These are phyloP conservation scores for Colletotrichum lindemuthianum DNA, from an alignment of 2,329 filamentous ascomycete species.

Conservation along the genomic window DNA sequence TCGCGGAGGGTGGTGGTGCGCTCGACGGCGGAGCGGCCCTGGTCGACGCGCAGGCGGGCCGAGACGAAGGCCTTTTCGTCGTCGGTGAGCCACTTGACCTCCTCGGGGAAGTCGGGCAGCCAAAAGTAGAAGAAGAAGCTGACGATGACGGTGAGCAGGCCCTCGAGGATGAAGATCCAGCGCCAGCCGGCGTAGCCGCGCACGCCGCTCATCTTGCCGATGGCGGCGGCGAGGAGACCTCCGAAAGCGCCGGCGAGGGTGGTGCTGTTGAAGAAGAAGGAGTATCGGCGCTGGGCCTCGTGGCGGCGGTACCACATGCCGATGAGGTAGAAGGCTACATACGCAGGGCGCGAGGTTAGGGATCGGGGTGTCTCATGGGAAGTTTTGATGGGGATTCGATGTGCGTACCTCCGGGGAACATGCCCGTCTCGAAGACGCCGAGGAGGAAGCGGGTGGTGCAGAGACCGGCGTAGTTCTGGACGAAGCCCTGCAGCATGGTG, in stretches of 20 bases:
- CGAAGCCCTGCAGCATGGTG: slow-evolving; percentile 80
- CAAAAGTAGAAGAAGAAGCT: slow-evolving; percentile 73
- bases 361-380: too few species aligned
- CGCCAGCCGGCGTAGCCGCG: slow-evolving; percentile 78
- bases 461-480: slow-evolving; percentile 80
- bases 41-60: slow-evolving; percentile 73
- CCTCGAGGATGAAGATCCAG: slow-evolving; percentile 87
- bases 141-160: slow-evolving; percentile 69
- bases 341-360: not conserved
- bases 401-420: slow-evolving; percentile 65
- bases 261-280: slow-evolving; percentile 90
- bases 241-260: slow-evolving; percentile 52
- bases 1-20: slow-evolving; percentile 68
- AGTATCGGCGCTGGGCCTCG: slow-evolving; percentile 92
- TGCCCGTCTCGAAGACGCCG: slow-evolving; percentile 78
- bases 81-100: slow-evolving; percentile 76
- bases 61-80: slow-evolving; percentile 75
- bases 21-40: slow-evolving; percentile 73
- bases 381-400: slow-evolving; percentile 42
- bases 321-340: slow-evolving; percentile 71
- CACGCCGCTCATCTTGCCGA: slow-evolving; percentile 79
- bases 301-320: slow-evolving; percentile 90
- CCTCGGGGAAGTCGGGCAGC: slow-evolving; percentile 79
- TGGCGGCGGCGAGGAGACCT: slow-evolving; percentile 43
- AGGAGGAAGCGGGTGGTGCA: slow-evolving; percentile 87